Base-by-base conservation (phyloP, 129 eudicot genomes). In the Scalesia atractyloides region DNA sequence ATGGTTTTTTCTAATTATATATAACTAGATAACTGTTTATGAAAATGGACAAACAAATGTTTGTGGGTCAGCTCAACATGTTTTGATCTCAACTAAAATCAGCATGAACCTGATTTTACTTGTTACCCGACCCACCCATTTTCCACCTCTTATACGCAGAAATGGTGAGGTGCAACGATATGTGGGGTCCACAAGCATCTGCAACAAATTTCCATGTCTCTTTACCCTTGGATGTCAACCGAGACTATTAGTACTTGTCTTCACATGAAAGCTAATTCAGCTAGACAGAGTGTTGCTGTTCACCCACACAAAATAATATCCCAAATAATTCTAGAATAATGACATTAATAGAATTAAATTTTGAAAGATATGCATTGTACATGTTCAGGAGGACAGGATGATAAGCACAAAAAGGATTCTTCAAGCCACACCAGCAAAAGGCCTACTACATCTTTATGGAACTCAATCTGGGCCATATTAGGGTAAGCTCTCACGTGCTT, bases 401-500 rank as follows among this genome's bases (percentile, higher is more conserved):
- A 68, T 39, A 79, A 88, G 51, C 19, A 66, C 34, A 62, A 74
- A 47, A 41, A 30, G 18, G 72, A 79, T 16, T 36, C 73, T 80
- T 76, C 86, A 75, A 65, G 69, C 46, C 20, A 20, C 68, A 50
- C 66, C 48, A 75, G 72, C 70, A 82, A 70, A 61, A 70, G 70
- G 34, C 50, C 59, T 64, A 72, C 41, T 36, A 46, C 73, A 18
- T 70, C 82, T 72, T 64, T 86, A 69, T 89, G 90, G 98, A 78
- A 76, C 60, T 75, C 91, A 64, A 56, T 92, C 37, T 76, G 78
- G 77, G 84, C 76, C 70, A 70, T 85, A 6, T 70, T 84, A 58
- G 37, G 96, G 98, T 92, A 88, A 76, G 77, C 20, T 33, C 52
- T 16, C 36, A 58, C 15, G 37, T 67, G 53, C 66, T 59, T 73